Base-by-base conservation (phyloP, 2,329 filamentous ascomycete genomes). In the Neofusicoccum parvum region DNA sequence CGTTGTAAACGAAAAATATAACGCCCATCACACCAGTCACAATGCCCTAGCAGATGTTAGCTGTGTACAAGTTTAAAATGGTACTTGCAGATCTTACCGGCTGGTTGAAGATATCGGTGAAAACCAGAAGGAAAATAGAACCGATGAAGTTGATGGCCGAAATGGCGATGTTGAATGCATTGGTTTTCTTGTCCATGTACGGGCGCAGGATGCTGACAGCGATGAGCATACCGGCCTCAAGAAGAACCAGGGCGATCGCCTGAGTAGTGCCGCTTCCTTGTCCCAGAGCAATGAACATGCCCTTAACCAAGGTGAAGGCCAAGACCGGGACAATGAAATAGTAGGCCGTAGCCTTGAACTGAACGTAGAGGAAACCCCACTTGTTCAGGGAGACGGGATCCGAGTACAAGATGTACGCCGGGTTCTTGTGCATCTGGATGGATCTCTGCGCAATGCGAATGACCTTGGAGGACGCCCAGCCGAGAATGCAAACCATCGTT, bases 181-280 rank as follows among this genome's bases (percentile, higher is more conserved):
- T 98, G 68, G 92, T 97, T 82, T 94, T 94, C 87, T 97, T 97
- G 84, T 97, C 94, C 94, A 98, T 98, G 90, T 92, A 98, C 17
- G 94, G 94, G 67, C 92, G 89, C 70, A 97, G 81, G 63, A 96
- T 89, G 67, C 88, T 90, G 65, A 92, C 88, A 23, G 81, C 88
- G 71, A 97, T 90, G 65, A 98, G 84, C 71, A 91, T 89, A 62
- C 80, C 87, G 1, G 90, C 90, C 79, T 98, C 94, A 65, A 97
- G 88, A 67, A 97, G 83, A 46, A 98, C 83, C 66, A 97, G 85
- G 15, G 89, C 91, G 66, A 97, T 84, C 10, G 92, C 92, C 79
- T 97, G 93, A 20, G 89, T 88, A 4, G 87, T 86, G 37, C 88
- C 87, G 39, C 83, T 86, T 49, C 81, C 81, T 78, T 98, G 94